Percentiles rank a stretch among this genome's conserved stretches.
Conservation (phyloP, 2,329 filamentous ascomycete genomes). For the Acrocalymma vagum region DNA sequence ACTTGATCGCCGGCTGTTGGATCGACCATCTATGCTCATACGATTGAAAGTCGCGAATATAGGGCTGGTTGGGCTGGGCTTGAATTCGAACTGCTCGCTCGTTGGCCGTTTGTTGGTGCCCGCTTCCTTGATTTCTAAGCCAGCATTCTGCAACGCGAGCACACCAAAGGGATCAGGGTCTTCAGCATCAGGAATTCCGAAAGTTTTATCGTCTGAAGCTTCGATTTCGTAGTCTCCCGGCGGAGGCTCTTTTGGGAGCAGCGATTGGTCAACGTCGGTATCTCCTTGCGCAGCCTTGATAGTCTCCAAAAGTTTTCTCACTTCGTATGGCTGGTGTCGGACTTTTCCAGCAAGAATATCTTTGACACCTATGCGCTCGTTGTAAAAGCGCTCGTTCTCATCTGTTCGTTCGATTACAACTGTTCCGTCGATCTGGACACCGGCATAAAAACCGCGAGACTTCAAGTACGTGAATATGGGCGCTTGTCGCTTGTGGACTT, state of each 20-base stretch:
- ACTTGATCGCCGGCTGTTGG: slow-evolving; percentile 73
- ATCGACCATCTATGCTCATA: slow-evolving; percentile 73
- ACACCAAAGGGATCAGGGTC: slow-evolving; percentile 95
- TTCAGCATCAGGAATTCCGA: slow-evolving; percentile 79
- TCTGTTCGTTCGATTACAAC: slow-evolving; percentile 86
- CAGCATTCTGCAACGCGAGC: slow-evolving; percentile 87
- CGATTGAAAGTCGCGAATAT: slow-evolving; percentile 68
- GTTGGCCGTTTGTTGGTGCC: slow-evolving; percentile 76
- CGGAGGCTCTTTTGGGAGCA: slow-evolving; percentile 75
- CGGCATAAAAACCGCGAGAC: slow-evolving; percentile 86
- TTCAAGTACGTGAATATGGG: slow-evolving; percentile 89
- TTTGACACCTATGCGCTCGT: slow-evolving; percentile 67
- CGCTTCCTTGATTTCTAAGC: slow-evolving; percentile 90
- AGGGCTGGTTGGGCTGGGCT: slow-evolving; percentile 78
- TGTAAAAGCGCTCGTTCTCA: slow-evolving; percentile 88
- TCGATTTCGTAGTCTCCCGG: slow-evolving; percentile 76
- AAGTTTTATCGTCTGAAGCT: slow-evolving; percentile 59
- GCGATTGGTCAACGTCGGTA: slow-evolving; percentile 72
- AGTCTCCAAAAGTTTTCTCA: slow-evolving; percentile 76
- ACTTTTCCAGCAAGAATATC: slow-evolving; percentile 71
- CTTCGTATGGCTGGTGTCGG: slow-evolving; percentile 63
- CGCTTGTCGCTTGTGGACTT: slow-evolving; percentile 72
- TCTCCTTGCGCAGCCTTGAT: slow-evolving; percentile 89
- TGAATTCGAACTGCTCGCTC: slow-evolving; percentile 84
- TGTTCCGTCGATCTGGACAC: slow-evolving; percentile 86